A percentile compares a stretch with the other conserved stretches of the same genome.
phyloP scores from a whole-genome alignment of 148 eudicot species.

The Bassia scoparia region DNA sequence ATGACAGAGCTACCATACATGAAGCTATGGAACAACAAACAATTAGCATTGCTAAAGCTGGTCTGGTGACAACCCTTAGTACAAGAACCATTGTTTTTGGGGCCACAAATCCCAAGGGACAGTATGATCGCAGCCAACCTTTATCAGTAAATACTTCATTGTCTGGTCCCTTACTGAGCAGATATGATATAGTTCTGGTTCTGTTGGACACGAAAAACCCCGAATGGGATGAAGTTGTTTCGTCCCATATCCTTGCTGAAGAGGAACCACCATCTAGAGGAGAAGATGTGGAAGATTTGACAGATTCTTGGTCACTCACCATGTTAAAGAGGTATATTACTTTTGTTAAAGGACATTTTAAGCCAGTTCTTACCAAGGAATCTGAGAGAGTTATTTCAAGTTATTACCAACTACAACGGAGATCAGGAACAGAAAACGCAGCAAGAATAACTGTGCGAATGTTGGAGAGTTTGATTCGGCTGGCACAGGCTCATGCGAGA shows the following conservation, averaged over 20 bases:
- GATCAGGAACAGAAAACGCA: constrained; percentile 80
- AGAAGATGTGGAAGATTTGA: constrained; percentile 49
- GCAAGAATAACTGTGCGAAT: constrained; percentile 93
- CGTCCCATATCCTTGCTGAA: constrained; percentile 79
- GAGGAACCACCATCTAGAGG: constrained; percentile 44
- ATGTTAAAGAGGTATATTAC: constrained; percentile 82
- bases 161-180: constrained; percentile 91
- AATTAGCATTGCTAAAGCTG: constrained; percentile 94
- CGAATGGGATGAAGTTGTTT: constrained; percentile 95
- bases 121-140: constrained; percentile 83
- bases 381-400: constrained; percentile 84
- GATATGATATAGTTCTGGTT: constrained; percentile 94
- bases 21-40: constrained; percentile 99
- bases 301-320: constrained; percentile 64
- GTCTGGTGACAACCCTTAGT: constrained; percentile 92
- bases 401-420: constrained; percentile 88
- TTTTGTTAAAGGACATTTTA: constrained; percentile 74
- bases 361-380: constrained; percentile 77
- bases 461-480: constrained; percentile 90
- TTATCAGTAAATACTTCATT: constrained; percentile 90
- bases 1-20: constrained; percentile 95
- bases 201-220: constrained; percentile 90
- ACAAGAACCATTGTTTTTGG: constrained; percentile 92
- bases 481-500: constrained; percentile 98
- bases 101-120: constrained; percentile 99